Percentiles rank a stretch among this genome's conserved stretches.
Conservation (phyloP, 2,329 filamentous ascomycete species). For the Akanthomyces dipterigenus region DNA sequence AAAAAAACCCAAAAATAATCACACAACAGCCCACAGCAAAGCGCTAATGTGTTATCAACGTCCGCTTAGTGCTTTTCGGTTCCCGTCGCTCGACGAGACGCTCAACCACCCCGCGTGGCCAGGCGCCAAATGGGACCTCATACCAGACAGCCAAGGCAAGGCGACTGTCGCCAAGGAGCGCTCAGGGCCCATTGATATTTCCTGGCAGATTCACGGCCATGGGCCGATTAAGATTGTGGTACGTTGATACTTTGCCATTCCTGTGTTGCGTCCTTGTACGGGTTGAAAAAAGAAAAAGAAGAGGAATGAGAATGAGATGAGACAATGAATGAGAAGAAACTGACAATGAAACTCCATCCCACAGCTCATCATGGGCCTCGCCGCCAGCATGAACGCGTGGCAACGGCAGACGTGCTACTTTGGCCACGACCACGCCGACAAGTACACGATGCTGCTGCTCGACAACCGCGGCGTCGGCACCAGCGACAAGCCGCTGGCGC, state of each 20-base stretch:
- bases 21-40: background rate
- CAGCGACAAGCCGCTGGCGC: slow-evolving; percentile 67
- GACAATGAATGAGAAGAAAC: background rate
- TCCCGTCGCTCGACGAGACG: slow-evolving; percentile 50
- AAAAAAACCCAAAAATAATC: background rate
- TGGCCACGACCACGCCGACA: slow-evolving; percentile 59
- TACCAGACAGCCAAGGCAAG: slow-evolving; percentile 56
- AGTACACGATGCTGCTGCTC: slow-evolving; percentile 68
- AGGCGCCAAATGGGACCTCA: slow-evolving; percentile 61
- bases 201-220: slow-evolving; percentile 73
- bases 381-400: slow-evolving; percentile 61
- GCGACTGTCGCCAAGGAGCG: slow-evolving; percentile 59
- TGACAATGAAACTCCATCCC: background rate
- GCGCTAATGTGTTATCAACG: background rate
- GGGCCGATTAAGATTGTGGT: slow-evolving; percentile 69
- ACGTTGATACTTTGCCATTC: slow-evolving; percentile 36
- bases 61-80: slow-evolving; percentile 15
- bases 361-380: slow-evolving; percentile 77
- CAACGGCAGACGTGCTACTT: slow-evolving; percentile 80
- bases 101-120: slow-evolving; percentile 59
- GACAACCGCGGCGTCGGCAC: slow-evolving; percentile 83
- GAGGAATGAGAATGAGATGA: too few species aligned
- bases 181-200: slow-evolving; percentile 69
- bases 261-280: too few species aligned
- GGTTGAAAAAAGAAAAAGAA: background rate